Evolutionary conservation across 2,329 filamentous ascomycete genomes (phyloP).

Genomic region (Diplodia seriata): DNA sequence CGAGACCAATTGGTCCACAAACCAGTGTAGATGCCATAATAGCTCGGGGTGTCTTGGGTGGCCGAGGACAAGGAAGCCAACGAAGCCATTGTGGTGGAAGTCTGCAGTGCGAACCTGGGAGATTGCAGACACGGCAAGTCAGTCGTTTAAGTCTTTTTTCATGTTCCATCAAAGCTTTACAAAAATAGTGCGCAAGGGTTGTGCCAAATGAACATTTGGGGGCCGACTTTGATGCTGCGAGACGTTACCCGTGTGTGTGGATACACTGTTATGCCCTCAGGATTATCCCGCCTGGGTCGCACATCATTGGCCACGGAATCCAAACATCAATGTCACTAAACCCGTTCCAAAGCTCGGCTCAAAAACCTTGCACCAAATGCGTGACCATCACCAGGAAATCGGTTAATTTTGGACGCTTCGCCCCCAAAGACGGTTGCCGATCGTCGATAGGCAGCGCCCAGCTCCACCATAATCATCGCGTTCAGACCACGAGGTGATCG

Average conservation of each 20-base stretch:
- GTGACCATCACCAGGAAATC: background rate
- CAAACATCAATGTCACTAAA: background rate
- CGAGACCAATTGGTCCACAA: constrained; percentile 46
- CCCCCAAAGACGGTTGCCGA: background rate
- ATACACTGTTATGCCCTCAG: background rate
- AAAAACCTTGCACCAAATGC: background rate
- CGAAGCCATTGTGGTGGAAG: background rate
- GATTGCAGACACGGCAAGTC: background rate
- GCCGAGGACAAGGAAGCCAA: background rate
- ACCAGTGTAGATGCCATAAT: constrained; percentile 38
- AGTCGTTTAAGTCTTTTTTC: background rate
- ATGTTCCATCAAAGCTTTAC: background rate
- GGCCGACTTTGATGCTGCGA: too few relatives aligned
- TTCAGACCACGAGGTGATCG: background rate
- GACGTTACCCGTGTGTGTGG: too few relatives aligned
- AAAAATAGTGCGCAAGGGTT: background rate
- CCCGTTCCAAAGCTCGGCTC: background rate
- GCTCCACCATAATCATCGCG: background rate
- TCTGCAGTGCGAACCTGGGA: background rate
- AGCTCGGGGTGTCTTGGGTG: background rate
- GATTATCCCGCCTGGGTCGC: background rate
- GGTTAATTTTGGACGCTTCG: background rate
- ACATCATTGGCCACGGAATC: background rate
- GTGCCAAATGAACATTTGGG: too few relatives aligned
- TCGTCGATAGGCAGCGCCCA: background rate